Percentiles rank a stretch among this genome's conserved stretches.
These are phyloP conservation scores for Isatis tinctoria DNA, from an alignment of 345 rosid species.

Conservation along the genomic window DNA sequence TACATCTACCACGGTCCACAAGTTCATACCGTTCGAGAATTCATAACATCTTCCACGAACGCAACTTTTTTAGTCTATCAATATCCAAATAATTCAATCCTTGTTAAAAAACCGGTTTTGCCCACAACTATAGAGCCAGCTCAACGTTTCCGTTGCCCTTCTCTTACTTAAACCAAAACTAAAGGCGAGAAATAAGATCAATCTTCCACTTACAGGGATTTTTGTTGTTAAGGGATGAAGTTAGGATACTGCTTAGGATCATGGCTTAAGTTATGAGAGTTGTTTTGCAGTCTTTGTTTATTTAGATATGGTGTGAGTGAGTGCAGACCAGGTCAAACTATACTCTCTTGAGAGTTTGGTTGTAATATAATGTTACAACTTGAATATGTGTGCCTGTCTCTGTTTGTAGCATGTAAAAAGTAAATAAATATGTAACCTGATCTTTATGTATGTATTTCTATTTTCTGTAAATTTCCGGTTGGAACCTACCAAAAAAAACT, in stretches of 20 bases:
- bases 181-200: not conserved
- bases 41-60: constrained; percentile 22
- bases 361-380: constrained; percentile 12
- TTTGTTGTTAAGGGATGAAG: not conserved
- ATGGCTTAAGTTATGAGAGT: not conserved
- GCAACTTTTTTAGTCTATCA: constrained; percentile 28
- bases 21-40: constrained; percentile 26
- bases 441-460: not conserved
- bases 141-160: not conserved
- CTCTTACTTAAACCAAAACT: constrained; percentile 2
- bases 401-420: constrained; percentile 2
- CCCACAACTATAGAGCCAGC: constrained; percentile 1
- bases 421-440: not conserved
- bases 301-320: constrained; percentile 3
- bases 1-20: constrained; percentile 35
- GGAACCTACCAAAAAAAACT: not conserved
- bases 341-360: constrained; percentile 9
- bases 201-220: not conserved
- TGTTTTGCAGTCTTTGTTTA: not conserved
- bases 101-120: not conserved
- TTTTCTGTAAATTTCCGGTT: not conserved
- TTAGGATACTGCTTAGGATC: not conserved
- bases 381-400: not conserved
- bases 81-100: constrained; percentile 11
- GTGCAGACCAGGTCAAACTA: constrained; percentile 15